phyloP scores from a whole-genome alignment of 169 alveolate species.

The Amoebophrya sp. region DNA sequence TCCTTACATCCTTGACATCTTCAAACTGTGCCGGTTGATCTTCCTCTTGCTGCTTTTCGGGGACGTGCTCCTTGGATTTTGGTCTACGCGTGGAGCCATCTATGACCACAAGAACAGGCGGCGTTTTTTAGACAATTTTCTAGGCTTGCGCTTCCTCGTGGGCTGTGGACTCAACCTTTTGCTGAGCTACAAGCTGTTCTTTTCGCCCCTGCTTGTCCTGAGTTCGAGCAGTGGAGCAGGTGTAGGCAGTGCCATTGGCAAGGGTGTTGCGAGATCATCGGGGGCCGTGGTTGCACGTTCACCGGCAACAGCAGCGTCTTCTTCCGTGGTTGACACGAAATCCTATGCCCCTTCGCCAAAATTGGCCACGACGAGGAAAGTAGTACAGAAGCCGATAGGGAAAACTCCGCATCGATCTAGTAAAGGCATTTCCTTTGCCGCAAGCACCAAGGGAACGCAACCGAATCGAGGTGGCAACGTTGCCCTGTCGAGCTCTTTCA shows the following conservation, averaged over 20 bases:
- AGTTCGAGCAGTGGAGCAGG: background rate
- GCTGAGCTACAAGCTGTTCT: background rate
- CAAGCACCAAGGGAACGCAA: too few species aligned
- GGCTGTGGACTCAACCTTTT: background rate
- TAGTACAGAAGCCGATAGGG: too few species aligned
- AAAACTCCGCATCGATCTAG: too few species aligned
- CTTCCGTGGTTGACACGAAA: too few species aligned
- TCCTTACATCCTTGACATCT: background rate
- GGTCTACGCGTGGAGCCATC: background rate
- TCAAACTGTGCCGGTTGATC: background rate
- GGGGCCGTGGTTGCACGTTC: too few species aligned
- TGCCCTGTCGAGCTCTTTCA: too few species aligned
- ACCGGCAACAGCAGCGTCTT: too few species aligned
- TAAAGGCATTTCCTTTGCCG: too few species aligned
- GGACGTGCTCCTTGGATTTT: background rate
- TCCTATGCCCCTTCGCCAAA: too few species aligned
- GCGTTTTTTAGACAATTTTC: background rate
- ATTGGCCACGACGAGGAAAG: too few species aligned
- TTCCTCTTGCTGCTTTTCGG: background rate
- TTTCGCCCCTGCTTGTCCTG: background rate
- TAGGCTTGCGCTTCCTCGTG: background rate
- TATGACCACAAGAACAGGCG: conserved; percentile 13
- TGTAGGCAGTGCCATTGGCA: background rate
- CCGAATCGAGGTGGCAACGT: too few species aligned
- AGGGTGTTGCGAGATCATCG: too few species aligned